Conservation (phyloP, 2,329 filamentous ascomycete genomes). For the Trichophaea hybrida region DNA sequence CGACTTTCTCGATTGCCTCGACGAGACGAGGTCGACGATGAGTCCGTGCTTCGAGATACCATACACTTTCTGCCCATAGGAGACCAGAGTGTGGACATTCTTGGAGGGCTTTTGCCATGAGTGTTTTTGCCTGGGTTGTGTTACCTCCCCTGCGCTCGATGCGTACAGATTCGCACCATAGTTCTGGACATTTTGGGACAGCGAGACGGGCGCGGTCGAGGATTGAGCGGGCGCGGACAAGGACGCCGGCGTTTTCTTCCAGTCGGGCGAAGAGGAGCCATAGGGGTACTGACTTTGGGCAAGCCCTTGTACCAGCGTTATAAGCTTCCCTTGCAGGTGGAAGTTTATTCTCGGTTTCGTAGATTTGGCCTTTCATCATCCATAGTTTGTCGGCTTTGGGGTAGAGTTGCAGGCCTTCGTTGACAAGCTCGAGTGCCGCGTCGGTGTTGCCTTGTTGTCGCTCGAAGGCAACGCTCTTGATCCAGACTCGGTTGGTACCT, state of each 20-base stretch:
- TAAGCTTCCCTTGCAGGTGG: conserved; percentile 84
- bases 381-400: conserved; percentile 77
- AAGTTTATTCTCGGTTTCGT: conserved; percentile 65
- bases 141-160: conserved; percentile 83
- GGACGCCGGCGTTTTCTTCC: conserved; percentile 68
- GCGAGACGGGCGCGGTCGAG: conserved; percentile 82
- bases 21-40: conserved; percentile 82
- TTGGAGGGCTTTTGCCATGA: conserved; percentile 88
- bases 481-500: conserved; percentile 91
- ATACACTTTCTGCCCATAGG: conserved; percentile 88
- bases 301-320: conserved; percentile 71
- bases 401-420: conserved; percentile 74
- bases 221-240: conserved; percentile 85
- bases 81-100: conserved; percentile 78
- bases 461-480: conserved; percentile 90
- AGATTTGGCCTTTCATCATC: conserved; percentile 99
- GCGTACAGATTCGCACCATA: conserved; percentile 90
- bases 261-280: conserved; percentile 82
- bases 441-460: conserved; percentile 67
- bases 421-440: conserved; percentile 70
- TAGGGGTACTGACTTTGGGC: conserved; percentile 66
- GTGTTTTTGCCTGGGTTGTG: conserved; percentile 64
- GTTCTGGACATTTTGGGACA: conserved; percentile 64
- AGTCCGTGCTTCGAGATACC: conserved; percentile 79
- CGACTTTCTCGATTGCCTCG: conserved; percentile 93